Evolutionary conservation across 2,329 filamentous ascomycete genomes (phyloP).

Genomic region (Botrytis medusae): DNA sequence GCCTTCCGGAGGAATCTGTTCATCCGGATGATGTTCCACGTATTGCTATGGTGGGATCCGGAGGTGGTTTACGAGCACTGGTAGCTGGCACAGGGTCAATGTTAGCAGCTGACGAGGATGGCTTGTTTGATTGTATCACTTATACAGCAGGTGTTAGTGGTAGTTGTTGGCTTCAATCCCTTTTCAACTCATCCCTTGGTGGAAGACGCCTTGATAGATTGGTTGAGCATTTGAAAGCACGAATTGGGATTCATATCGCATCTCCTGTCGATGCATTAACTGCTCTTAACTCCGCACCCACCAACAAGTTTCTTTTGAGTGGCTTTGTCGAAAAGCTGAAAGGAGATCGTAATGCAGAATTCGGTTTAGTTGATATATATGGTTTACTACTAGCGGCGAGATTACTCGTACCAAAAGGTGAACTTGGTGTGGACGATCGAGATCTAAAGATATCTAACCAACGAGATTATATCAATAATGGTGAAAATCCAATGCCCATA

Average conservation of each 20-base stretch:
- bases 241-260: slow-evolving; percentile 85
- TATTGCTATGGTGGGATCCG: slow-evolving; percentile 93
- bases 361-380: slow-evolving; percentile 92
- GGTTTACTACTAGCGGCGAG: slow-evolving; percentile 82
- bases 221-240: slow-evolving; percentile 81
- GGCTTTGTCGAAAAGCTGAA: slow-evolving; percentile 90
- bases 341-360: slow-evolving; percentile 74
- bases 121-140: slow-evolving; percentile 89
- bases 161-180: slow-evolving; percentile 89
- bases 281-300: slow-evolving; percentile 81
- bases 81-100: slow-evolving; percentile 89
- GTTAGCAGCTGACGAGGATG: slow-evolving; percentile 78
- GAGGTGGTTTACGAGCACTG: slow-evolving; percentile 84
- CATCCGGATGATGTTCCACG: slow-evolving; percentile 89
- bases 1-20: slow-evolving; percentile 74
- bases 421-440: slow-evolving; percentile 69
- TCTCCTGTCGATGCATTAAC: slow-evolving; percentile 84
- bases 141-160: slow-evolving; percentile 96
- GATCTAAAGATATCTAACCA: slow-evolving; percentile 95
- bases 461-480: slow-evolving; percentile 69
- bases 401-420: slow-evolving; percentile 81
- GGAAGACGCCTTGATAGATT: slow-evolving; percentile 66
- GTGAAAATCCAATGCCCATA: slow-evolving; percentile 84
- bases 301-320: slow-evolving; percentile 85
- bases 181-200: slow-evolving; percentile 81